Evolutionary conservation across 208 protist species (phyloP), one percentile per base, ranked within the genome.

Genomic region (Tritrichomonas foetus): DNA sequence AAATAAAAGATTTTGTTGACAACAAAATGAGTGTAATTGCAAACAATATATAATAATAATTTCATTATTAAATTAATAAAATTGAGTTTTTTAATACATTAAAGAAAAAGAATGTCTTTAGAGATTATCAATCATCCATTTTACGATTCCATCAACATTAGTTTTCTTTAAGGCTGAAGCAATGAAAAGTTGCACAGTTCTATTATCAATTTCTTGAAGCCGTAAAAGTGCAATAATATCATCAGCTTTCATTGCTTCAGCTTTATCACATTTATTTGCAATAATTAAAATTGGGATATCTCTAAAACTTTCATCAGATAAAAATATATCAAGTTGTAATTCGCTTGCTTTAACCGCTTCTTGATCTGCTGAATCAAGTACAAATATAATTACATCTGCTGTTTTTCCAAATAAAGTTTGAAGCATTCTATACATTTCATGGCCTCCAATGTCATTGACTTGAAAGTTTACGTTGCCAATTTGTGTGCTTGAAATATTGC

Each of bases 321-420:
- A 30, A n/a, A 82, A 30, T 82, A 30, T 20, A 20, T 25, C n/a
- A 27, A 82, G 39, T 82, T 82, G 74, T 1, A 82, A 1, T 82
- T 82, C 74, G 41, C 74, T 82, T 53, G 41, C 41, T 47, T 25
- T 50, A 53, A 82, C 74, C 3, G 74, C 74, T 82, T 82, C 74
- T 82, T 82, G 74, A 30, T 82, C 74, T n/a, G 74, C n/a, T n/a
- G 74, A 82, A 50, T 82, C 74, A 50, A 82, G n/a, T 33, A 82
- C 74, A 53, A 50, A 82, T n/a, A 82, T 33, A 82, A 82, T 82
- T 22, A 82, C 74, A 30, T 82, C 41, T 3, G 74, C 33, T n/a
- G n/a, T n/a, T n/a, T n/a, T n/a, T n/a, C n/a, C n/a, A n/a, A n/a
- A n/a, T n/a, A n/a, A n/a, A n/a, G n/a, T n/a, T n/a, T n/a, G n/a